Percentiles rank a stretch among this genome's conserved stretches.
Conservation (phyloP, 1,284 basidiomycete species). For the Tausonia pullulans region DNA sequence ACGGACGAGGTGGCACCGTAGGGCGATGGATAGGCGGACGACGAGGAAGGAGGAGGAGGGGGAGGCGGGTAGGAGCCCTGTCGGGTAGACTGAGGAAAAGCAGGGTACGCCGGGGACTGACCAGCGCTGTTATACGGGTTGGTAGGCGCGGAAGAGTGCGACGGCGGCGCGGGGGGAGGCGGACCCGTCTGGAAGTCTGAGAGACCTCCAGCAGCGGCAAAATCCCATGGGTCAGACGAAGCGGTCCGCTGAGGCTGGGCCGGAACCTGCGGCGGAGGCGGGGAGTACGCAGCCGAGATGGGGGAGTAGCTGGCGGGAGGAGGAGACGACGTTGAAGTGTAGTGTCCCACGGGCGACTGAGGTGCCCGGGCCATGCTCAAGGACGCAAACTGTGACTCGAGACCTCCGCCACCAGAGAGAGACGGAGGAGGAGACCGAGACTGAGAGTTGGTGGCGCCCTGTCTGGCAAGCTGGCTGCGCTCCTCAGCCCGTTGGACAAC, state of each 20-base stretch:
- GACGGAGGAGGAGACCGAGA: slow-evolving; percentile 21
- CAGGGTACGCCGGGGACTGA: slow-evolving; percentile 9
- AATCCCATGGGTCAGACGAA: slow-evolving; percentile 28
- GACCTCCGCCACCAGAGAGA: neutral
- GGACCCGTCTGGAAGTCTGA: slow-evolving; percentile 24
- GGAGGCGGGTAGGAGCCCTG: slow-evolving; percentile 15
- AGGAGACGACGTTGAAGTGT: slow-evolving; percentile 2
- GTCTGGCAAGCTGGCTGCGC: slow-evolving; percentile 53
- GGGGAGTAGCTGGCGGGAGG: slow-evolving; percentile 16
- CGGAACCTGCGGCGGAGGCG: slow-evolving; percentile 18
- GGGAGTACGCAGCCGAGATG: slow-evolving; percentile 21
- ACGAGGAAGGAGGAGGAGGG: neutral
- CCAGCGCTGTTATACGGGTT: neutral
- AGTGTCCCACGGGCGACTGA: slow-evolving; percentile 16
- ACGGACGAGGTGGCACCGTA: slow-evolving; percentile 12
- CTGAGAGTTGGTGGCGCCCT: slow-evolving; percentile 50
- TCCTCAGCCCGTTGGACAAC: slow-evolving; percentile 56
- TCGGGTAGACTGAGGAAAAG: slow-evolving; percentile 14
- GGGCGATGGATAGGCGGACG: slow-evolving; percentile 7
- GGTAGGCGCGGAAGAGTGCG: no score
- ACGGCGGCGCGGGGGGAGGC: slow-evolving; percentile 10
- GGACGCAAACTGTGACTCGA: slow-evolving; percentile 25
- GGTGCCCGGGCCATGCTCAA: slow-evolving; percentile 22
- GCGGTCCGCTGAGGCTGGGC: slow-evolving; percentile 13
- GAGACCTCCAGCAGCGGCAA: slow-evolving; percentile 23